Evolutionary conservation across 2,329 filamentous ascomycete genomes (phyloP).

Genomic region (Leptographium flavum): DNA sequence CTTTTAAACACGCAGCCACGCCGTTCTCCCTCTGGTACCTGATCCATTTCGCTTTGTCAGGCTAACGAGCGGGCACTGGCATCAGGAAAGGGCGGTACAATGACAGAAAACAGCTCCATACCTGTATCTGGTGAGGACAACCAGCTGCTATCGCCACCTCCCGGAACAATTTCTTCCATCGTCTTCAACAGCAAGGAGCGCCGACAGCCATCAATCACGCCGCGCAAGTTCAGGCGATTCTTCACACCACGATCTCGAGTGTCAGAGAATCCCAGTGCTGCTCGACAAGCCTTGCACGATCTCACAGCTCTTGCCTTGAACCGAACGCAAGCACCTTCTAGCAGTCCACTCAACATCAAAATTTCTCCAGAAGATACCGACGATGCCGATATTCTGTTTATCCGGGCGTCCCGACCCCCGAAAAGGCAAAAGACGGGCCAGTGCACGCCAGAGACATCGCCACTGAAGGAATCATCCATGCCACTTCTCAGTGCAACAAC

Average conservation of each 20-base stretch:
- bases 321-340: slow-evolving; percentile 23
- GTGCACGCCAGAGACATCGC: slow-evolving; percentile 24
- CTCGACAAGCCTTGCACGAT: slow-evolving; percentile 25
- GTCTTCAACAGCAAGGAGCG: slow-evolving; percentile 24
- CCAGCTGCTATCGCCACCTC: slow-evolving; percentile 14
- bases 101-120: slow-evolving; percentile 10
- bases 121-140: neutral
- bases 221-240: slow-evolving; percentile 37
- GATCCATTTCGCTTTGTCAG: neutral
- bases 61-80: neutral
- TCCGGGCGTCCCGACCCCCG: slow-evolving; percentile 14
- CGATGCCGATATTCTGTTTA: slow-evolving; percentile 9
- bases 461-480: slow-evolving; percentile 15
- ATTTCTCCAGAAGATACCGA: neutral
- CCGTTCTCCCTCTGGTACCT: neutral
- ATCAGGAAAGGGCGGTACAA: slow-evolving; percentile 6
- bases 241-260: slow-evolving; percentile 34
- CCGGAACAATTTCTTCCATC: slow-evolving; percentile 9
- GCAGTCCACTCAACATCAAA: neutral
- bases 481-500: slow-evolving; percentile 3
- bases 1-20: neutral
- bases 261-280: slow-evolving; percentile 22
- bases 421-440: slow-evolving; percentile 25
- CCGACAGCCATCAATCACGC: slow-evolving; percentile 37
- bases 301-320: slow-evolving; percentile 26